Base-by-base conservation (phyloP, 1,139 yeast genomes). In the Saccharomyces hybrid region DNA sequence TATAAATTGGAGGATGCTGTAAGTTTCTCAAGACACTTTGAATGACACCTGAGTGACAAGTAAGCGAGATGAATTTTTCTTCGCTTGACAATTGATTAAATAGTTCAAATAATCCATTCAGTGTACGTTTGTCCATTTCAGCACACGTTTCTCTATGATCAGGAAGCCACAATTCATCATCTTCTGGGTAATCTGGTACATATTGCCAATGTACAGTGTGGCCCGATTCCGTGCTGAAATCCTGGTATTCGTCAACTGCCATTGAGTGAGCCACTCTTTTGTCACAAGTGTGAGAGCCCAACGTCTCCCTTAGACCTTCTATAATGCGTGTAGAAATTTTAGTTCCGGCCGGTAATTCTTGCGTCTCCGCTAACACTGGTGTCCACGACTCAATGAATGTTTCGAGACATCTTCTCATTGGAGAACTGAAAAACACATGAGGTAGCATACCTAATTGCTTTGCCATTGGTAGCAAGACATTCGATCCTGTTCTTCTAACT, bases 201-300 rank as follows among this genome's bases (percentile, higher is more conserved):
- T 80, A 76, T 13, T 56, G 62, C 63, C 79, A 76, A 3, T 74
- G 73, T 54, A 73, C 68, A 23, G 51, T 48, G n/a, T 56, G 57
- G 7, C 62, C 64, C 2, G 58, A 48, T n/a, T 42, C 26, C 20
- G 59, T 26, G 44, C 52, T 47, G 32, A 48, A 57, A 42, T 59
- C 51, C 51, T 62, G 65, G 48, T 64, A 64, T 46, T 64, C 64
- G 2, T 48, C 48, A 8, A 57, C 51, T 2, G 60, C 53, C n/a
- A 48, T 53, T 6, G 62, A 54, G 56, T 65, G 54, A 57, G 65
- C 50, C 55, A 65, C 61, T 53, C 93, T 70, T 64, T 79, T 76
- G 66, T 86, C 90, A 66, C 95, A 86, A 2, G 82, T 70, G 65
- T 86, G 88, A 14, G 72, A 73, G 1, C 93, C 93, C 28, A 83